phyloP scores from a whole-genome alignment of 352 stramenopile species.

The Thalassiosira mediterranea region DNA sequence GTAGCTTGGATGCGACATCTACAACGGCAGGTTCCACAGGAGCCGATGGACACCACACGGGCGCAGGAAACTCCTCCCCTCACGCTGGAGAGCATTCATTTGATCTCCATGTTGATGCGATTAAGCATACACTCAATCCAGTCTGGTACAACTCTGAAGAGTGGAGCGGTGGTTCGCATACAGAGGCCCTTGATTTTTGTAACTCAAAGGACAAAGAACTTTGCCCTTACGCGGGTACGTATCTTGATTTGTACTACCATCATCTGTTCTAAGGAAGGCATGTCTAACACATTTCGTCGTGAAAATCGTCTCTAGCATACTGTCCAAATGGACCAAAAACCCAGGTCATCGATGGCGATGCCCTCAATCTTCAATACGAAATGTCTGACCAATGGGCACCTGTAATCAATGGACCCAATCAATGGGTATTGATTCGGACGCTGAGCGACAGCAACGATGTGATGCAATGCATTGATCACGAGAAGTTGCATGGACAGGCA shows the following conservation, averaged over 20 bases:
- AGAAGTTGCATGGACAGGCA: too few species aligned
- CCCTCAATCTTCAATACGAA: too few species aligned
- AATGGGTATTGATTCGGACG: not conserved
- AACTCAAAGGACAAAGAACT: conserved; percentile 24
- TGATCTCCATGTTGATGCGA: conserved; percentile 11
- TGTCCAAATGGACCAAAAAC: not conserved
- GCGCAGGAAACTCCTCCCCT: conserved; percentile 11
- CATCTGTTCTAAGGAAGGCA: not conserved
- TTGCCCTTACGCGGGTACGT: conserved; percentile 22
- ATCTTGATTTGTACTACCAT: not conserved
- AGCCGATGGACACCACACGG: too few species aligned
- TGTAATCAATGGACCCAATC: not conserved
- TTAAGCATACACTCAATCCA: conserved; percentile 21
- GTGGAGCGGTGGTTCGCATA: conserved; percentile 12
- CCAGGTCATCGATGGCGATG: not conserved
- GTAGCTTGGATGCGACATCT: too few species aligned
- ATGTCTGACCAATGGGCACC: conserved; percentile 13
- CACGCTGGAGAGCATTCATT: conserved; percentile 5
- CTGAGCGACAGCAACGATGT: not conserved
- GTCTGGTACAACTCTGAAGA: conserved; percentile 6
- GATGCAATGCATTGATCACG: not conserved
- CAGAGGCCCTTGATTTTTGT: conserved; percentile 37
- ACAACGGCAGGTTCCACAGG: too few species aligned
- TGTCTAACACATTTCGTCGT: not conserved
- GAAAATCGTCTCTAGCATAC: not conserved